phyloP scores from a whole-genome alignment of 305 asterid species.

The Solanum hybrid region DNA sequence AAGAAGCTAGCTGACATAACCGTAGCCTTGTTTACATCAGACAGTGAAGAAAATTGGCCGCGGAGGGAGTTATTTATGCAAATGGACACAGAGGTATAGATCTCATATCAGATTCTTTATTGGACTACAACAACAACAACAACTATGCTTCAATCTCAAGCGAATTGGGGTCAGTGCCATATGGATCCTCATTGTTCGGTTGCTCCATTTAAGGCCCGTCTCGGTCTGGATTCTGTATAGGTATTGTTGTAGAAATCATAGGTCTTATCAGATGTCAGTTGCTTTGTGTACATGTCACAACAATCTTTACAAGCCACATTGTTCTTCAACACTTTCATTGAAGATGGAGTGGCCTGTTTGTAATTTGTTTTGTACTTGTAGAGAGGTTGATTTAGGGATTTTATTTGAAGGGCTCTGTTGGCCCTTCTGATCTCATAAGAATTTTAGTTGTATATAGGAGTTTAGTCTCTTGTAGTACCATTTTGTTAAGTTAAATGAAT shows the following conservation, averaged over 20 bases:
- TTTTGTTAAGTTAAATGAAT: background rate
- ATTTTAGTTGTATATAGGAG: background rate
- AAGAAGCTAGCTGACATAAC: conserved; percentile 6
- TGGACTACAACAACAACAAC: background rate
- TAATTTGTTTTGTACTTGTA: background rate
- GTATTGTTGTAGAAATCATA: background rate
- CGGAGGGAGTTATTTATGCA: background rate
- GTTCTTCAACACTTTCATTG: conserved; percentile 4
- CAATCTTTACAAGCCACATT: background rate
- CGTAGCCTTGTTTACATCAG: conserved; percentile 1
- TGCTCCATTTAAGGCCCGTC: background rate
- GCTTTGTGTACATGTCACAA: background rate
- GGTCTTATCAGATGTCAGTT: background rate
- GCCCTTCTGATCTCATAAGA: background rate
- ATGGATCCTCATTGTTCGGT: background rate
- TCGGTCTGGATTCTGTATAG: background rate
- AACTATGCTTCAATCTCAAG: background rate
- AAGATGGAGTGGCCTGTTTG: background rate
- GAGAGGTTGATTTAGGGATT: background rate
- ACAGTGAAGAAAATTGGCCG: background rate
- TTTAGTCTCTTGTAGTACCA: background rate
- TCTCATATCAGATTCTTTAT: background rate
- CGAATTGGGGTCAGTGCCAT: background rate
- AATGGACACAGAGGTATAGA: background rate
- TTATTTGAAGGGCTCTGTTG: background rate